phyloP scores from a whole-genome alignment of 768 basidiomycete species.

The Russula abietina region DNA sequence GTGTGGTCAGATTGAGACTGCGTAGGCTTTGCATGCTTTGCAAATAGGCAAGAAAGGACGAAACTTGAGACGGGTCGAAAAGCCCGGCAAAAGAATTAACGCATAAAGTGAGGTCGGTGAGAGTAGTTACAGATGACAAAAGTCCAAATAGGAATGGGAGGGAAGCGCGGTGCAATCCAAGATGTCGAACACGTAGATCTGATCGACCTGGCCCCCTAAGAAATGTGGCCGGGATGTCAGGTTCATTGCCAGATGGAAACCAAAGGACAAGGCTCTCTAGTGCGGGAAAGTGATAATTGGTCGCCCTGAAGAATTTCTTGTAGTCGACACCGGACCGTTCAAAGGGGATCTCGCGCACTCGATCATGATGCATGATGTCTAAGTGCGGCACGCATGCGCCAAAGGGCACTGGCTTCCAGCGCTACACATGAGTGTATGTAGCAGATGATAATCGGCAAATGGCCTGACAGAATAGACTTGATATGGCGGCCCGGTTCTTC shows the following conservation, averaged over 20 bases:
- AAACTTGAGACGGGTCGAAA: background rate
- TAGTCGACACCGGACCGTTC: accelerated
- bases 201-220: background rate
- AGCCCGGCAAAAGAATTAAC: background rate
- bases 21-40: background rate
- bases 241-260: accelerated
- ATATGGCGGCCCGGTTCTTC: background rate
- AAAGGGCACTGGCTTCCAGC: background rate
- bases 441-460: conserved; percentile 1
- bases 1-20: background rate
- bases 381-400: background rate
- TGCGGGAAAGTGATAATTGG: background rate
- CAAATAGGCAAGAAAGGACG: background rate
- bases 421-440: no score
- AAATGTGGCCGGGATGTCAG: background rate
- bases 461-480: background rate
- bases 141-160: background rate
- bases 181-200: background rate
- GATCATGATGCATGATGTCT: background rate
- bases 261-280: background rate
- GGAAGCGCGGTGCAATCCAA: background rate
- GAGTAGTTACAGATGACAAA: background rate
- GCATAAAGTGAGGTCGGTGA: background rate
- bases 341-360: background rate
- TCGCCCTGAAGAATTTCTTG: background rate